Base-by-base conservation (phyloP, 306 rosid species). In the Begonia masoniana region DNA sequence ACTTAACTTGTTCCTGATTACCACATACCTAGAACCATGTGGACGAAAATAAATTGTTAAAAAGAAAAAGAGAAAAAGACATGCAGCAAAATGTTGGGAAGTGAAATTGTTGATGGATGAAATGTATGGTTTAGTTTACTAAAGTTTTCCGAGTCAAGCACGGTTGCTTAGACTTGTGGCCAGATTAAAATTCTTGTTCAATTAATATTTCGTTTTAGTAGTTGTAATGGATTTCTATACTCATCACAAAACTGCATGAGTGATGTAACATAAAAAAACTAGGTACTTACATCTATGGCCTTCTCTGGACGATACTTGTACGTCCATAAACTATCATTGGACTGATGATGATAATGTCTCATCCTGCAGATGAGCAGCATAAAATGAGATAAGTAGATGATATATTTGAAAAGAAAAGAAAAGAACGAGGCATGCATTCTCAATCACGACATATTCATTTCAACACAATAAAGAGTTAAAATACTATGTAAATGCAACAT, bases 281-380 rank as follows among this genome's bases (percentile, higher is more conserved):
- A 21, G 54, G 54, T 14, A 45, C 82, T 60, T 9, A 82, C 97
- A 89, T 85, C 91, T 39, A 12, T 24, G n/a, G 85, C 85, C 65
- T 57, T 85, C 68, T 60, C 69, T 62, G 97, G 97, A 71, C 71
- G 87, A 76, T 91, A 91, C 61, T 78, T 81, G 16, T 78, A 47
- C 11, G 71, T 73, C 97, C 97, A 91, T 69, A 83, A 63, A 67
- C 76, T 65, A 62, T 74, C 53, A 62, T 64, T 68, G 24, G 76
- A 56, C 67, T 70, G 76, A 43, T 61, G 55, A 66, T 70, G 55
- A 75, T 73, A 67, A 68, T 65, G 60, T 54, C 57, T 64, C 73
- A 58, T 66, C 55, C 95, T 83, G 76, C 65, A 71, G 66, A 45
- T 14, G 47, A 54, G 61, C 50, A 56, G 64, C 53, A 59, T 11